A percentile compares a stretch with the other conserved stretches of the same genome.
phyloP scores from a whole-genome alignment of 106 monocot genomes.

The Allium fistulosum region DNA sequence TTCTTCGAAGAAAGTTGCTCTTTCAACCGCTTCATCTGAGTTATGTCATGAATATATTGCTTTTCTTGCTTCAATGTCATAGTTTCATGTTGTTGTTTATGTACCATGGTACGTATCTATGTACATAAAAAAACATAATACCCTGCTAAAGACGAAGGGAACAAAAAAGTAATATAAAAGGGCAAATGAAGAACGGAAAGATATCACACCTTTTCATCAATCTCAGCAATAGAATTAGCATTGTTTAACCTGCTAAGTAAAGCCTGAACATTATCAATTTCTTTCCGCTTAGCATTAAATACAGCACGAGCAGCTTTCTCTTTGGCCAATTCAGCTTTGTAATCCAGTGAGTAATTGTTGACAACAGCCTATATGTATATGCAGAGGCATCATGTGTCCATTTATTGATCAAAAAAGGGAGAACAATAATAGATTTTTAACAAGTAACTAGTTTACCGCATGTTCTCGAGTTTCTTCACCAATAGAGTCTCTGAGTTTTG shows the following conservation, averaged over 20 bases:
- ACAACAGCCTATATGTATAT: neutral
- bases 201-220: slow-evolving; percentile 38
- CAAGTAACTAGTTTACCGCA: slow-evolving; percentile 30
- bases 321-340: slow-evolving; percentile 34
- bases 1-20: slow-evolving; percentile 43
- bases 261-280: neutral
- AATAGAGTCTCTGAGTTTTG: slow-evolving; percentile 35
- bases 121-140: neutral
- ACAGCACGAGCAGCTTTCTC: slow-evolving; percentile 28
- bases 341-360: slow-evolving; percentile 1
- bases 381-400: too few relatives aligned
- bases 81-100: slow-evolving; percentile 58
- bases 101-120: slow-evolving; percentile 27
- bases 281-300: slow-evolving; percentile 7
- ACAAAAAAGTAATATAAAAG: neutral
- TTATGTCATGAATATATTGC: slow-evolving; percentile 52
- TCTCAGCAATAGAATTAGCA: slow-evolving; percentile 52
- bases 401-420: neutral
- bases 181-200: neutral
- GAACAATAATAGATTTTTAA: neutral
- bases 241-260: slow-evolving; percentile 36
- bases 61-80: slow-evolving; percentile 69
- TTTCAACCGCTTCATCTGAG: slow-evolving; percentile 38
- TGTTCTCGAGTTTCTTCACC: slow-evolving; percentile 22
- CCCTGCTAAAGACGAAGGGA: neutral